Percentiles rank a stretch among this genome's conserved stretches.
These are phyloP conservation scores for Ophiocordyceps australis DNA, from an alignment of 2,329 filamentous ascomycete species.

Conservation along the genomic window DNA sequence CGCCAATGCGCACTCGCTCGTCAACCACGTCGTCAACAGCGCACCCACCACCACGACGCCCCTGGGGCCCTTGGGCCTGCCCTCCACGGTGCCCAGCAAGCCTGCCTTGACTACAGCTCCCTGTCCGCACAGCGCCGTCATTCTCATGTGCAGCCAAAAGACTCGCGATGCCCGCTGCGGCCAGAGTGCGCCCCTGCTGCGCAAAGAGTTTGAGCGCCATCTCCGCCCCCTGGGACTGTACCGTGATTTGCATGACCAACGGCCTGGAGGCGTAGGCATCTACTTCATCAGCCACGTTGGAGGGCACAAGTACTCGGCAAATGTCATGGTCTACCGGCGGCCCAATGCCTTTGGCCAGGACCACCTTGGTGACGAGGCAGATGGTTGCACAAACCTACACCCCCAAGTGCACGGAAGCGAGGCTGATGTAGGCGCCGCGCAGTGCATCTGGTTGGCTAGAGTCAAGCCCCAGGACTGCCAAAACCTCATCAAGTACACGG, in stretches of 20 bases:
- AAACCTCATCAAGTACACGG: conserved; percentile 75
- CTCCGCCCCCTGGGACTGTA: conserved; percentile 69
- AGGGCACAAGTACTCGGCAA: conserved; percentile 91
- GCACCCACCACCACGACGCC: conserved; percentile 59
- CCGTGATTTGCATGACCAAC: conserved; percentile 72
- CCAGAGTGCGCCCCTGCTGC: conserved; percentile 79
- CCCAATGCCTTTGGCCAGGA: conserved; percentile 38
- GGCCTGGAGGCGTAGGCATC: conserved; percentile 82
- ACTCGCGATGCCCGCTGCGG: conserved; percentile 93
- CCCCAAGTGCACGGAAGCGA: conserved; percentile 11
- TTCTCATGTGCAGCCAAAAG: conserved; percentile 84
- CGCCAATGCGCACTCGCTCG: conserved; percentile 49
- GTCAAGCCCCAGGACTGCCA: conserved; percentile 81
- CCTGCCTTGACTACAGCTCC: conserved; percentile 20
- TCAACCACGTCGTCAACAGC: conserved; percentile 49
- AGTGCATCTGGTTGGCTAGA: conserved; percentile 85
- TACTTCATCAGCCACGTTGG: conserved; percentile 96
- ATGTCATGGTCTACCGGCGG: conserved; percentile 77
- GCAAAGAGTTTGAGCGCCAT: conserved; percentile 76
- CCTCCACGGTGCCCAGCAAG: conserved; percentile 11
- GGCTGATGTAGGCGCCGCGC: conserved; percentile 43
- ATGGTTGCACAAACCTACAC: conserved; percentile 9
- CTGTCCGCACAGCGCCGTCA: conserved; percentile 69
- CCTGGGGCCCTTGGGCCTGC: conserved; percentile 23
- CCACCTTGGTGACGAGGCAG: conserved; percentile 9